These are phyloP conservation scores for Colletotrichum spaethianum DNA, from an alignment of 2,329 filamentous ascomycete species.

Conservation along the genomic window DNA sequence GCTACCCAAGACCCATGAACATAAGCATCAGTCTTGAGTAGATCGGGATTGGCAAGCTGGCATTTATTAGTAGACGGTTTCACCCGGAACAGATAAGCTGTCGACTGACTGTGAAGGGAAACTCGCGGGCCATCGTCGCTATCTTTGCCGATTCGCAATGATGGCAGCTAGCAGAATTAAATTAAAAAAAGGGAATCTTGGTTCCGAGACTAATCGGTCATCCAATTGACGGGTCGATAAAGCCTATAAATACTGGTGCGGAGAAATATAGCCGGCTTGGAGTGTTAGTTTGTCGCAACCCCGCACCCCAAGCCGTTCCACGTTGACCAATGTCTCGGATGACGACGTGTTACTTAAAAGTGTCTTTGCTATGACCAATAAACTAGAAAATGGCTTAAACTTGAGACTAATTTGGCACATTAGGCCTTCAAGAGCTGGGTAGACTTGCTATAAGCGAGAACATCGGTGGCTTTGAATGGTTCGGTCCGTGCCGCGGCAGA, in stretches of 20 bases:
- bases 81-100: rapidly evolving
- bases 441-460: not conserved
- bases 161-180: too few relatives aligned
- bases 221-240: not conserved
- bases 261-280: constrained; percentile 5
- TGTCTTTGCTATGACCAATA: not conserved
- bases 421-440: not conserved
- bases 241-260: not conserved
- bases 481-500: not conserved
- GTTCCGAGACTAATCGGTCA: not conserved
- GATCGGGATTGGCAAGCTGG: constrained; percentile 60
- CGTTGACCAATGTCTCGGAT: not conserved
- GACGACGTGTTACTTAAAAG: not conserved
- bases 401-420: not conserved
- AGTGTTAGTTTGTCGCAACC: not conserved
- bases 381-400: not conserved
- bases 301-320: not conserved
- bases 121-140: not conserved
- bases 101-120: constrained; percentile 25
- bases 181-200: too few relatives aligned
- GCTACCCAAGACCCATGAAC: constrained; percentile 63
- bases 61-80: not conserved
- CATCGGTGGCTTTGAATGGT: not conserved
- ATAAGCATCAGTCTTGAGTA: constrained; percentile 64
- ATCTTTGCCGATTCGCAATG: not conserved